A percentile compares a stretch with the other conserved stretches of the same genome.
Evolutionary conservation across 1,284 basidiomycete species (phyloP).

Genomic region (Psilocybe mexicana): DNA sequence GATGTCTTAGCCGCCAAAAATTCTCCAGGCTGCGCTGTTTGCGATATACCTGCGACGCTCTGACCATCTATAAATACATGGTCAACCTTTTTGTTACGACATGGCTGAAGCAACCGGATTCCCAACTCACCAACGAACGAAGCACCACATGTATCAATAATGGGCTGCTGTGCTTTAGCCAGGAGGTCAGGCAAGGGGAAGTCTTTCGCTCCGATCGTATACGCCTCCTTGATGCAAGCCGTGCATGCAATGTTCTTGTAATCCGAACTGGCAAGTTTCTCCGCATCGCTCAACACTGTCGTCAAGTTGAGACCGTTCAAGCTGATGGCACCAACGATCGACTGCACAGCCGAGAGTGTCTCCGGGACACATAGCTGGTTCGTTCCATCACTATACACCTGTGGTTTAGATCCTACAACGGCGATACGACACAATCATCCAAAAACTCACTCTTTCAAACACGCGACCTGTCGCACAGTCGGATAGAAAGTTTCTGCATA

Average conservation of each 20-base stretch:
- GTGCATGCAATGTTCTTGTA: conserved; percentile 40
- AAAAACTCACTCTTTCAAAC: conserved; percentile 54
- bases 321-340: conserved; percentile 37
- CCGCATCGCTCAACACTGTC: conserved; percentile 26
- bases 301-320: conserved; percentile 28
- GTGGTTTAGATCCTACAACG: neutral
- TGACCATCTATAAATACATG: conserved; percentile 10
- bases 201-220: conserved; percentile 33
- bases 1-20: conserved; percentile 9
- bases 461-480: conserved; percentile 47
- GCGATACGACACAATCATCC: neutral
- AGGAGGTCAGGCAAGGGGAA: conserved; percentile 31
- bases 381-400: conserved; percentile 19
- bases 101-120: neutral
- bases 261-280: conserved; percentile 31
- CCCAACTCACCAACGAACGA: conserved; percentile 42
- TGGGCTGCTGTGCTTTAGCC: conserved; percentile 14
- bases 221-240: conserved; percentile 46
- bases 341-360: conserved; percentile 47
- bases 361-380: conserved; percentile 47
- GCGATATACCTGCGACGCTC: conserved; percentile 9
- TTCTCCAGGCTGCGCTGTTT: conserved; percentile 12
- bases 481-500: conserved; percentile 51
- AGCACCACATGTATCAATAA: conserved; percentile 39
- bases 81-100: neutral